Base-by-base conservation (phyloP, 2,329 filamentous ascomycete species). In the Bipolaris oryzae region DNA sequence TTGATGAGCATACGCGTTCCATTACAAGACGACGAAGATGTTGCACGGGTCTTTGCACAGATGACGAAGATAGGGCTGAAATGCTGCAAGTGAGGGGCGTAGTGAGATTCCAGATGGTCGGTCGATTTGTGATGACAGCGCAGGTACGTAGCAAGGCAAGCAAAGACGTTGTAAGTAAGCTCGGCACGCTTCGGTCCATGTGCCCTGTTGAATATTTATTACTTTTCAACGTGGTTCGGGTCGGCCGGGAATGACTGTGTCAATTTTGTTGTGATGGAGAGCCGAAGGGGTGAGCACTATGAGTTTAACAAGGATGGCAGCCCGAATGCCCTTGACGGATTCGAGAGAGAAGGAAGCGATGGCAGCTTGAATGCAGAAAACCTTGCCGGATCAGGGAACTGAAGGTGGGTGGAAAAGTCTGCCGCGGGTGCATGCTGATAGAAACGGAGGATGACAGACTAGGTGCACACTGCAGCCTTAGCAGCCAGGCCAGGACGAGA, bases 281-380 rank as follows among this genome's bases (percentile, higher is more conserved):
- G 53, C 45, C 50, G 46, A 37, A 18, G n/a, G 51, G 4, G 34
- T 57, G 54, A 49, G 54, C 54, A 49, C 43, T 57, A 53, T 31
- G 9, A 23, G 20, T n/a, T 23, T 20, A 41, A 41, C 38, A 41
- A 7, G 38, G 7, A n/a, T 38, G 47, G 44, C 16, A 37, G 25
- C 37, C 33, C 34, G 23, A 39, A 43, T 16, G 41, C 43, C 31
- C 28, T 42, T 43, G 49, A 53, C 42, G 9, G 31, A 28, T 41
- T 7, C 15, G 35, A 41, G 43, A 47, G 20, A 21, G 15, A 42
- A 20, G 11, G 43, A 25, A 20, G 23, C 39, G 18, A 21, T n/a
- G 33, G 34, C 37, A 33, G 13, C 34, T n/a, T 55, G 21, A 7
- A 44, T 53, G 49, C 25, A 43, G 37, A 42, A 20, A 34, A 5